Evolutionary conservation across 2,329 filamentous ascomycete species (phyloP).

Genomic region (Trichoderma koningii): DNA sequence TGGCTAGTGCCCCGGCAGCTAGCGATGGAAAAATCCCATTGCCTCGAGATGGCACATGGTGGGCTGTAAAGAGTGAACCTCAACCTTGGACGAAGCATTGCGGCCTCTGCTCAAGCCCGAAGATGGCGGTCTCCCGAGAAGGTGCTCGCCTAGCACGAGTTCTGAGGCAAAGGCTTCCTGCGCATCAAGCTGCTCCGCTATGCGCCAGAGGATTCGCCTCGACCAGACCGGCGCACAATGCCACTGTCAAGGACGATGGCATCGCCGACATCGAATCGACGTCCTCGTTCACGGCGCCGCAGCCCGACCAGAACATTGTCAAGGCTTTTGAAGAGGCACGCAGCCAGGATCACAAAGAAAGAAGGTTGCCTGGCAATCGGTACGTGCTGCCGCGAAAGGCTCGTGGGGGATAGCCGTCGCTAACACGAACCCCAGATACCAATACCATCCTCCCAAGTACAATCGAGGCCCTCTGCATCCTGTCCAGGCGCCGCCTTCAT

Average conservation of each 20-base stretch:
- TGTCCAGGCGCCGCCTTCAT: constrained; percentile 82
- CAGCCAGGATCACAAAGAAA: constrained; percentile 40
- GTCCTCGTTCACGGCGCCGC: constrained; percentile 51
- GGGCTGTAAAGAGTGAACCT: neutral
- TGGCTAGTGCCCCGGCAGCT: constrained; percentile 13
- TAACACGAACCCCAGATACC: constrained; percentile 65
- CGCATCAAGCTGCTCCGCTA: constrained; percentile 32
- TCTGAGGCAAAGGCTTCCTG: constrained; percentile 37
- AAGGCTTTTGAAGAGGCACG: constrained; percentile 47
- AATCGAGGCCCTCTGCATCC: constrained; percentile 92
- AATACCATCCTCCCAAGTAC: constrained; percentile 92
- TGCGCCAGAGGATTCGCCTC: constrained; percentile 49
- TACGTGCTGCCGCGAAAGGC: constrained; percentile 34
- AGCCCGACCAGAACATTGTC: constrained; percentile 43
- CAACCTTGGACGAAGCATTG: constrained; percentile 15
- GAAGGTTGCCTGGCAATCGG: constrained; percentile 52
- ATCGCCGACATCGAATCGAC: constrained; percentile 54
- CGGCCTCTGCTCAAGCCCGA: constrained; percentile 22
- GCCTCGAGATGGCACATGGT: constrained; percentile 27
- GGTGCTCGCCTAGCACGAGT: constrained; percentile 42
- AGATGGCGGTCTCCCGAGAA: constrained; percentile 48
- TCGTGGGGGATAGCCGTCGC: neutral
- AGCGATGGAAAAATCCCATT: constrained; percentile 40
- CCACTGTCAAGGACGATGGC: constrained; percentile 33
- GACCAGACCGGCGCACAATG: constrained; percentile 45